These are phyloP conservation scores for Lolium multiflorum DNA, from an alignment of 176 grass and related monocot species.

Conservation along the genomic window DNA sequence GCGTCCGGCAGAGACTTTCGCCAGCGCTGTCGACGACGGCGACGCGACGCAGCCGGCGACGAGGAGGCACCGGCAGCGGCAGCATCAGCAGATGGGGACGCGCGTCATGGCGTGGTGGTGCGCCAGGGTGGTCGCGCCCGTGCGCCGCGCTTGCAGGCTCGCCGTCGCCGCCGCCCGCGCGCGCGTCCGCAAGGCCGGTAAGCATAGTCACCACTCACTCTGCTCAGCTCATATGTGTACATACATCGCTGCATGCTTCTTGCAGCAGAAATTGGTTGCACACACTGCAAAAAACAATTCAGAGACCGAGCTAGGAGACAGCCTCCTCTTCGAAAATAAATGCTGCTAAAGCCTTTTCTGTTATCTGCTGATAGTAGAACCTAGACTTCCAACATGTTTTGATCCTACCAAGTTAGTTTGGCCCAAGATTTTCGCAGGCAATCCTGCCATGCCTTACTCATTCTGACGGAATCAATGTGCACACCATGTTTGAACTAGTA, in stretches of 20 bases:
- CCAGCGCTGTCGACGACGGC: not conserved
- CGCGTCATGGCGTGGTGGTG: constrained; percentile 95
- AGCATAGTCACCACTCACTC: not conserved
- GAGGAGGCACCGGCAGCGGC: not conserved
- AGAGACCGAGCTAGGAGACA: too few relatives aligned
- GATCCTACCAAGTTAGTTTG: too few relatives aligned
- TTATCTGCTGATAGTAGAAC: too few relatives aligned
- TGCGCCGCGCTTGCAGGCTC: constrained; percentile 78
- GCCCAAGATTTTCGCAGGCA: not conserved
- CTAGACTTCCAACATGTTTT: too few relatives aligned
- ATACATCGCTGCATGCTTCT: not conserved
- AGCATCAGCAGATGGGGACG: constrained; percentile 44
- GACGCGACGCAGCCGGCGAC: not conserved
- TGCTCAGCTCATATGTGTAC: not conserved
- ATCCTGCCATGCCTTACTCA: not conserved
- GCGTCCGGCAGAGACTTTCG: constrained; percentile 38
- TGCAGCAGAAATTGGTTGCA: too few relatives aligned
- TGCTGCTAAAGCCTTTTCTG: too few relatives aligned
- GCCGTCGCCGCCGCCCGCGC: constrained; percentile 76
- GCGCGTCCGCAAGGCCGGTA: constrained; percentile 68
- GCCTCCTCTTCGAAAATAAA: too few relatives aligned
- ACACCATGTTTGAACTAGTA: not conserved
- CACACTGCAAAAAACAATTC: too few relatives aligned
- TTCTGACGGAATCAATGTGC: not conserved
- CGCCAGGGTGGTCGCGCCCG: constrained; percentile 63